Evolutionary conservation across 768 basidiomycete genomes (phyloP), one percentile per base, ranked within the genome.

Genomic region (Lactarius sanguifluus): DNA sequence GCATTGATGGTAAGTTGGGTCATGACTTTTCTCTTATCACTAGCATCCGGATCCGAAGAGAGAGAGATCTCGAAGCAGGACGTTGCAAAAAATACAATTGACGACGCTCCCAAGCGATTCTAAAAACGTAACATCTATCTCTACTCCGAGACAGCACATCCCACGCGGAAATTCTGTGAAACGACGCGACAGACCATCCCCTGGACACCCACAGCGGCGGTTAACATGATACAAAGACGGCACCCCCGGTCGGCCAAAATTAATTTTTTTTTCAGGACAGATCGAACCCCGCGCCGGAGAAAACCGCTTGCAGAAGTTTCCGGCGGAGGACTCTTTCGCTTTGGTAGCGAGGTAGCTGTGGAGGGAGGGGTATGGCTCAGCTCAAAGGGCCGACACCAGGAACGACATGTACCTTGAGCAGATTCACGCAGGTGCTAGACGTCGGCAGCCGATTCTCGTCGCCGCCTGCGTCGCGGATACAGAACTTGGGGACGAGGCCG

Each of bases 221-320:
- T 16, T 15, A 41, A 41, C 16, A 41, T 15, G 16, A 41, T 41
- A 41, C 41, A 18, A 41, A 41, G 41, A 18, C 15, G 1, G 16
- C 6, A 16, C 41, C 41, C 50, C 50, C 36, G 12, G 12, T 38
- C 36, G 36, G 36, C 36, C 36, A 38, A 38, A 8, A 23, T 50
- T 9, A 3, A 25, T 52, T 13, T 5, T 32, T 25, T 40, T 40
- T 23, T 69, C 62, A 97, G 12, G 95, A 97, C 59, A 98, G 80
- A 78, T 98, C 96, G 69, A 98, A 98, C 1, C 96, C 96, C 5
- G 94, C 92, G 50, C 88, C 89, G 0, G 93, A 86, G 54, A 82
- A 89, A 73, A 98, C 92, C 1, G 94, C 92, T 72, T 94, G 90
- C 6, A 96, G 72, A 34, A 98, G 79, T 76, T 97, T 98, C 58